Evolutionary conservation across 164 flowering plant species (phyloP).

Genomic region (Nymphaea colorata): DNA sequence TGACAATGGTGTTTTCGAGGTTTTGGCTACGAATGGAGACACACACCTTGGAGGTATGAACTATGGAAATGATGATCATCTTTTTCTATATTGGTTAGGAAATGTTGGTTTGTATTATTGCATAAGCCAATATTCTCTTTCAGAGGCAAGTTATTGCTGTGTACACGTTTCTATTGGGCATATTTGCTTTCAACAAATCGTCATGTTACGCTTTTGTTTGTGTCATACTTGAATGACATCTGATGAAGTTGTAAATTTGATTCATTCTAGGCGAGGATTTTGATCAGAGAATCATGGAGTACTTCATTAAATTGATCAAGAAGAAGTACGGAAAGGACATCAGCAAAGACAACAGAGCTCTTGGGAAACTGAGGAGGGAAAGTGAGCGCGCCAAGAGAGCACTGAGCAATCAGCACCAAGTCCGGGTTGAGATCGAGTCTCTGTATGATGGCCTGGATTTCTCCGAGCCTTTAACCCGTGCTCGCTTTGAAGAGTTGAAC

Average conservation of each 20-base stretch:
- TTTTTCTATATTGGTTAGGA: background rate
- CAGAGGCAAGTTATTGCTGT: background rate
- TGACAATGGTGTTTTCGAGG: conserved; percentile 37
- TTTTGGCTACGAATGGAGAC: conserved; percentile 38
- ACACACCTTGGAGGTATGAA: conserved; percentile 39
- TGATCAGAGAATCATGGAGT: conserved; percentile 19
- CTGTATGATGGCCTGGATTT: conserved; percentile 22
- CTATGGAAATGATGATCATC: background rate
- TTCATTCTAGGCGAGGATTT: conserved; percentile 17
- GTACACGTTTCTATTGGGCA: background rate
- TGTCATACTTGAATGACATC: too few relatives aligned
- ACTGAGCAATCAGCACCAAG: conserved; percentile 23
- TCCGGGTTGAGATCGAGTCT: conserved; percentile 25
- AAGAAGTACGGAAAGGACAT: conserved; percentile 26
- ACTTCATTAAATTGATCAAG: conserved; percentile 22
- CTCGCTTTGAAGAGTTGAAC: conserved; percentile 23
- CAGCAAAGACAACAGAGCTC: conserved; percentile 24
- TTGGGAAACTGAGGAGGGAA: conserved; percentile 24
- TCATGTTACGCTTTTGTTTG: background rate
- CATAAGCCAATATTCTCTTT: background rate
- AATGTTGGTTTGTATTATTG: background rate
- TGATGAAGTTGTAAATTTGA: too few relatives aligned
- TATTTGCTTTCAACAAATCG: background rate
- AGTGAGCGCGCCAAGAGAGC: conserved; percentile 29
- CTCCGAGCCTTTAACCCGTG: conserved; percentile 23